Evolutionary conservation across 2,329 filamentous ascomycete genomes (phyloP).

Genomic region (Calonectria honghensis): DNA sequence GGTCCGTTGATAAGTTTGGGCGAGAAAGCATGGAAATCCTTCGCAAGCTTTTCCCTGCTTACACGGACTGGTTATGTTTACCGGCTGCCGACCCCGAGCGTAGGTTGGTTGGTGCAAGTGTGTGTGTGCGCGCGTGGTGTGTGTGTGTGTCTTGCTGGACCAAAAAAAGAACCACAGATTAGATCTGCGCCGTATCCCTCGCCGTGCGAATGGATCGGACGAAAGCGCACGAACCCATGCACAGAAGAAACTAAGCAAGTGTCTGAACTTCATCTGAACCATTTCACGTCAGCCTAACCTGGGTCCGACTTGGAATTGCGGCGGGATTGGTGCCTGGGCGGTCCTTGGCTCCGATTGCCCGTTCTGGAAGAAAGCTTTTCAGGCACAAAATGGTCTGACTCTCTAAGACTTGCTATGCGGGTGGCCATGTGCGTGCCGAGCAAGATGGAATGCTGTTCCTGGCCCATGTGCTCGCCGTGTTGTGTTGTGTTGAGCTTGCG

Average conservation of each 20-base stretch:
- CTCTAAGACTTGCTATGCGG: constrained; percentile 19
- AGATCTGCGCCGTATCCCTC: constrained; percentile 7
- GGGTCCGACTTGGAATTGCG: constrained; percentile 15
- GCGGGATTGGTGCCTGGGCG: constrained; percentile 13
- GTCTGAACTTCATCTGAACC: constrained; percentile 22
- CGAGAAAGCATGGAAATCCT: constrained; percentile 11
- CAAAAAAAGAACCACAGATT: constrained; percentile 17
- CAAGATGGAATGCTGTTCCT: constrained; percentile 9
- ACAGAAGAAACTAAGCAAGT: constrained; percentile 5
- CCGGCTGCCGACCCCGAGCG: constrained; percentile 20
- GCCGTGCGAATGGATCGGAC: constrained; percentile 9
- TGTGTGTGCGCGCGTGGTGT: not conserved
- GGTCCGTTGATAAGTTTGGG: not conserved
- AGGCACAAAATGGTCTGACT: constrained; percentile 1
- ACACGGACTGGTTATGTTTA: constrained; percentile 15
- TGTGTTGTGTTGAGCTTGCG: not conserved
- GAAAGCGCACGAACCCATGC: constrained; percentile 18
- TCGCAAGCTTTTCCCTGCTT: constrained; percentile 12
- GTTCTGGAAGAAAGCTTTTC: constrained; percentile 7
- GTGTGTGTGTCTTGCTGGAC: not conserved
- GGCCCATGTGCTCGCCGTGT: not conserved
- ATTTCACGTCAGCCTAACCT: constrained; percentile 20
- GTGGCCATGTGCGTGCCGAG: constrained; percentile 15
- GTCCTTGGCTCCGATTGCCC: not conserved
- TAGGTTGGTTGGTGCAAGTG: not conserved